Percentiles rank a stretch among this genome's conserved stretches.
These are phyloP conservation scores for Lipomyces sp. DNA, from an alignment of 805 yeast species.

Conservation along the genomic window DNA sequence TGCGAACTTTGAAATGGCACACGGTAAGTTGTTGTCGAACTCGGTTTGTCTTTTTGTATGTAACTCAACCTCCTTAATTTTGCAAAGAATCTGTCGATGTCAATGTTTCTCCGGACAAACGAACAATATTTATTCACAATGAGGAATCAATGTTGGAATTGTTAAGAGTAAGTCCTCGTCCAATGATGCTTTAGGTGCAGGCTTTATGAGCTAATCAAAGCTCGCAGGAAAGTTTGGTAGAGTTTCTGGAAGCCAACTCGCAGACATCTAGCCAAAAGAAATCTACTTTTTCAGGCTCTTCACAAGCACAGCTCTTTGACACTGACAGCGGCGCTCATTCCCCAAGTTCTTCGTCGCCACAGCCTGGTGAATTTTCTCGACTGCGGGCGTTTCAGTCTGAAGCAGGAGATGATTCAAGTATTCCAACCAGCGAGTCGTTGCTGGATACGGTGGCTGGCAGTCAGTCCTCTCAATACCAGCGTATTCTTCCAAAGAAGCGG, in stretches of 20 bases:
- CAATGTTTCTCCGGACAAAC: conserved; percentile 89
- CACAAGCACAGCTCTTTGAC: not conserved
- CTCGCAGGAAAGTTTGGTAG: conserved; percentile 42
- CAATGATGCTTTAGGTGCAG: too few species aligned
- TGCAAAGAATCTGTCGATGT: conserved; percentile 50
- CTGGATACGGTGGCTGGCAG: too few species aligned
- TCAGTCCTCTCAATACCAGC: too few species aligned
- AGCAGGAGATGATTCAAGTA: too few species aligned
- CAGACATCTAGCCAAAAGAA: conserved; percentile 30
- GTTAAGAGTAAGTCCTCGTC: not conserved
- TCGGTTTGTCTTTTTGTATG: too few species aligned
- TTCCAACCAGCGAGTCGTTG: too few species aligned
- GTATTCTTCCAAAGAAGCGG: too few species aligned
- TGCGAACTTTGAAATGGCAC: conserved; percentile 50
- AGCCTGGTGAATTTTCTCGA: too few species aligned
- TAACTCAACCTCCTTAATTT: not conserved
- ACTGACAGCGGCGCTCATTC: not conserved
- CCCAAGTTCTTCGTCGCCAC: not conserved
- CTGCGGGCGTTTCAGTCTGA: too few species aligned
- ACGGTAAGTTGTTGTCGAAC: conserved; percentile 9
- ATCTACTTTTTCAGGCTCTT: not conserved
- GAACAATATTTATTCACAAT: conserved; percentile 63
- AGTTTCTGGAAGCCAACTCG: conserved; percentile 44
- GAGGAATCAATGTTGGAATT: conserved; percentile 59
- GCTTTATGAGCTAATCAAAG: not conserved